phyloP scores from a whole-genome alignment of 2,329 filamentous ascomycete species.

The Pseudocercospora fuligena region DNA sequence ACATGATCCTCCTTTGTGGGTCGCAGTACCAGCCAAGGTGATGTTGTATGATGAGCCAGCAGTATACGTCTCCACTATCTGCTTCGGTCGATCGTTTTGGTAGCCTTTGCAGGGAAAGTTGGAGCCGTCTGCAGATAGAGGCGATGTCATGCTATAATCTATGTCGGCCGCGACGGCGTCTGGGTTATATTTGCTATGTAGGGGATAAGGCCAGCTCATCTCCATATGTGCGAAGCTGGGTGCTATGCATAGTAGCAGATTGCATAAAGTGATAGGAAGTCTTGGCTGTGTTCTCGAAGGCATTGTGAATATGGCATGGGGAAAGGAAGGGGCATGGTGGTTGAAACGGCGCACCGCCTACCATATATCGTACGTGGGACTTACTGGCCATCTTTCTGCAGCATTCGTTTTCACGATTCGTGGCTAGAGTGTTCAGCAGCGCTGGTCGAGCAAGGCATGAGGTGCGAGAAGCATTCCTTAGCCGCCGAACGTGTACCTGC shows the following conservation, averaged over 20 bases:
- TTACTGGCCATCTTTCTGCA: conserved; percentile 20
- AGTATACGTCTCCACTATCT: conserved; percentile 63
- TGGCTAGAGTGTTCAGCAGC: conserved; percentile 20
- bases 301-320: conserved; percentile 21
- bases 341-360: conserved; percentile 7
- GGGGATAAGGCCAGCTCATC: conserved; percentile 59
- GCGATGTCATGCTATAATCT: conserved; percentile 75
- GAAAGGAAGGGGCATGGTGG: conserved; percentile 6
- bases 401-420: conserved; percentile 8
- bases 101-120: conserved; percentile 81
- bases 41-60: conserved; percentile 68
- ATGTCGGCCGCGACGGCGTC: conserved; percentile 50
- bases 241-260: conserved; percentile 23
- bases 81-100: conserved; percentile 55
- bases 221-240: conserved; percentile 55
- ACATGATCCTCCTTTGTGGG: conserved; percentile 70
- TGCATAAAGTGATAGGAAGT: conserved; percentile 4
- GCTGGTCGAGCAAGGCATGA: conserved; percentile 19
- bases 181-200: conserved; percentile 57
- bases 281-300: conserved; percentile 20
- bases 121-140: conserved; percentile 63
- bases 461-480: conserved; percentile 26
- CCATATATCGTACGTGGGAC: conserved; percentile 18
- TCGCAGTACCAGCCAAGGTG: conserved; percentile 63
- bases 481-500: conserved; percentile 4